Percentiles rank a stretch among this genome's conserved stretches.
Conservation (phyloP, 164 flowering plant genomes). For the Stephania yunnanensis region DNA sequence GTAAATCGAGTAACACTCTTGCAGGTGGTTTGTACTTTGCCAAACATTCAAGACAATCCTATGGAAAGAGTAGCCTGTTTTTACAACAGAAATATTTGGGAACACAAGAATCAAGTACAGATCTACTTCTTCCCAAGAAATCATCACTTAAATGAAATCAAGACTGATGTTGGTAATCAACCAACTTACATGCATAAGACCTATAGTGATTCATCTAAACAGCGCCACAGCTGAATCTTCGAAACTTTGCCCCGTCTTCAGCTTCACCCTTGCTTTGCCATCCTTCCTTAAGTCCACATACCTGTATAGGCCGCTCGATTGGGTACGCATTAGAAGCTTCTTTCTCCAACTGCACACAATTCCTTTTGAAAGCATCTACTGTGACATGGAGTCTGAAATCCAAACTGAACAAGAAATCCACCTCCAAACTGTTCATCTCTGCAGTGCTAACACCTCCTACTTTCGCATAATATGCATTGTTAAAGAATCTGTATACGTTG, state of each 20-base stretch:
- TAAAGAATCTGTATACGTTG: conserved; percentile 51
- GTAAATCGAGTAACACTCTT: not conserved
- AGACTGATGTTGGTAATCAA: not conserved
- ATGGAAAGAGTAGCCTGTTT: not conserved
- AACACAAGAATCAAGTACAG: not conserved
- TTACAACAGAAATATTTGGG: not conserved
- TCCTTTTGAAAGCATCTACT: conserved; percentile 39
- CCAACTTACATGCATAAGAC: not conserved
- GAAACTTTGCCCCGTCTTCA: conserved; percentile 24
- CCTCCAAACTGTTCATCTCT: conserved; percentile 82
- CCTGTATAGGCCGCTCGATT: conserved; percentile 45
- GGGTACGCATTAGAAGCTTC: conserved; percentile 37
- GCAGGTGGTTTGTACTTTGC: not conserved
- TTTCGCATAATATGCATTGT: conserved; percentile 88
- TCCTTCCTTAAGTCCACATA: conserved; percentile 42
- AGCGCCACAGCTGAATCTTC: conserved; percentile 22
- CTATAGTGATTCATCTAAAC: not conserved
- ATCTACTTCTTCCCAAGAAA: not conserved
- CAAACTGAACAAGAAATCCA: conserved; percentile 62
- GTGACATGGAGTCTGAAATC: conserved; percentile 79
- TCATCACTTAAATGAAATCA: not conserved
- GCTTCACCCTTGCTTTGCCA: conserved; percentile 54
- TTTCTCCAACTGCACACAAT: conserved; percentile 49
- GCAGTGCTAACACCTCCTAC: conserved; percentile 81
- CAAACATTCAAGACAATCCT: not conserved